A percentile compares a stretch with the other conserved stretches of the same genome.
Conservation (phyloP, 257 asterid species). For the Przewalskia tangutica region DNA sequence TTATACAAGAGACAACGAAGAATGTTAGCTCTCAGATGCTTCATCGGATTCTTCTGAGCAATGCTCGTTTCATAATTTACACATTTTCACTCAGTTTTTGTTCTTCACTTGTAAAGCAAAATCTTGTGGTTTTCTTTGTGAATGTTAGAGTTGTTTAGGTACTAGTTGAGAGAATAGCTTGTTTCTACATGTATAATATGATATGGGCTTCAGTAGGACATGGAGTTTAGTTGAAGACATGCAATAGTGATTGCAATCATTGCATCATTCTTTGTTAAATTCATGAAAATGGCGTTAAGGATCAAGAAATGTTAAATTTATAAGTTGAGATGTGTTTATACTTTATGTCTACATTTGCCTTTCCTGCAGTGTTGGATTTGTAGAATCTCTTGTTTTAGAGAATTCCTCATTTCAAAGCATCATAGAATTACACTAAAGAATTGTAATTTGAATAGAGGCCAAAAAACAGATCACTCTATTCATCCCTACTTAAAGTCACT, state of each 20-base stretch:
- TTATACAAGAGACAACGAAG: conserved; percentile 42
- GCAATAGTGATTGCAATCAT: neutral
- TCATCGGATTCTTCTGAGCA: neutral
- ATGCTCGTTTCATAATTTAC: neutral
- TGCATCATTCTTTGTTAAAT: neutral
- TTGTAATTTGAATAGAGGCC: no score
- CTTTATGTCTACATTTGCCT: conserved; percentile 4
- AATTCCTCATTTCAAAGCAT: no score
- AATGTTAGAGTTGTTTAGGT: neutral
- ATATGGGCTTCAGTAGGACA: neutral
- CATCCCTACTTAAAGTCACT: neutral
- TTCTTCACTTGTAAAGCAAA: neutral
- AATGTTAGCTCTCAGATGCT: conserved; percentile 32
- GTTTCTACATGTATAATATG: neutral
- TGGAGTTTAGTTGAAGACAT: neutral
- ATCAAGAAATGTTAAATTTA: neutral
- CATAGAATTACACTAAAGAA: no score
- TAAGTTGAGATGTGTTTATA: neutral
- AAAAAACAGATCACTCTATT: no score
- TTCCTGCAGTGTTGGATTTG: neutral
- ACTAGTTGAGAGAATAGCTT: neutral
- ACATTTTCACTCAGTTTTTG: neutral
- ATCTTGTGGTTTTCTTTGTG: neutral
- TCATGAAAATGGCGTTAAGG: neutral
- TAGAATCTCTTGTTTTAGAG: no score